Evolutionary conservation across 1,284 basidiomycete genomes (phyloP), one percentile per base, ranked within the genome.

Genomic region (Gomphus bonarii): DNA sequence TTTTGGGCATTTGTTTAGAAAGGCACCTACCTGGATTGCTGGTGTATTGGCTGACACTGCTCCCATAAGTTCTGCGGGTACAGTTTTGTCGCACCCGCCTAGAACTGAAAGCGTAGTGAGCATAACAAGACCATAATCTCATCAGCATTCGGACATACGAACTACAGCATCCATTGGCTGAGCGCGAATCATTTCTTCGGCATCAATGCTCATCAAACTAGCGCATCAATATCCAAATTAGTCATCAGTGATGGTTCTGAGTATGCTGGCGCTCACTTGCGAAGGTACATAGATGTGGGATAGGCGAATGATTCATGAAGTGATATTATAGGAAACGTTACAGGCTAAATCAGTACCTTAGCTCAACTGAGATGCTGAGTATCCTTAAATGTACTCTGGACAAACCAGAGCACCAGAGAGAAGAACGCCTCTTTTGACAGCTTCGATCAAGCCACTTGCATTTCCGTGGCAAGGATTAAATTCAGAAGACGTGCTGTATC

Each of bases 381-480:
- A 43, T 5, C 18, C 8, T 9, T 12, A 22, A 35, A 10, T 49
- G 14, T 18, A 12, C n/a, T 3, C n/a, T 18, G 36, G 22, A 36
- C 55, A 12, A n/a, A 58, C 57, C 44, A 70, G 61, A 2, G 66
- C 64, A 5, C 69, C 69, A 36, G 60, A 59, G 12, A 70, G 64
- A 59, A 69, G 62, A n/a, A 67, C 64, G 7, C 67, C 67, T 22
- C 69, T 64, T 59, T 66, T 63, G 11, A 66, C 65, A 6, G 69
- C 68, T 28, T 69, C 66, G 10, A 69, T 60, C 18, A 69, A 64
- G 33, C 63, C 58, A 6, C 65, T 63, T 11, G 68, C 60, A 55
- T 70, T 69, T 3, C 67, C 69, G 55, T 70, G 69, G 54, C 69
- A 70, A 1, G 68, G 69, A 52, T 69, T 69, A 62, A 65, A 70